Evolutionary conservation across 768 basidiomycete genomes (phyloP), one percentile per base, ranked within the genome.

Genomic region (Leccinum ochraceum): DNA sequence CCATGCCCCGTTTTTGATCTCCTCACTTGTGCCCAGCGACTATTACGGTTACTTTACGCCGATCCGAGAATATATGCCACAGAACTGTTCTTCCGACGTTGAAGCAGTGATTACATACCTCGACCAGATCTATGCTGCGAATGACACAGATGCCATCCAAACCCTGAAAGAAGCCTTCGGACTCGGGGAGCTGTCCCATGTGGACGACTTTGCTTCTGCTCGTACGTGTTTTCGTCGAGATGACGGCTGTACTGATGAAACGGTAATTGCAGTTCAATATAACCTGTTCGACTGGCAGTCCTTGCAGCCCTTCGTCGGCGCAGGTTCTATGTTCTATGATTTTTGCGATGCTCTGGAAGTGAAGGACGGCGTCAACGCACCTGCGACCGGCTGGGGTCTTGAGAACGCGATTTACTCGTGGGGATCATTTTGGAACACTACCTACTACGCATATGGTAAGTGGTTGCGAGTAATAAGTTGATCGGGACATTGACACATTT

Each of bases 381-480:
- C 48, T 24, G 48, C 48, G n/a, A 24, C 48, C 14, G 48, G 48
- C 5, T 49, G 48, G 48, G 48, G 48, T 49, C 48, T 49, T 3
- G 48, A 49, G n/a, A 49, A 49, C 1, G 48, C 48, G 6, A 49
- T 49, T 22, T 22, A 49, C n/a, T 20, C 48, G 10, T 49, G 22
- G n/a, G 48, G 48, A 49, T 49, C 48, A 14, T 49, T 49, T 24
- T 49, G 48, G 48, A 49, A 49, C 13, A 20, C 7, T 14, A 49
- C 22, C 11, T 24, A 22, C 7, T 49, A 49, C 14, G n/a, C 48
- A 49, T 24, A 49, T 6, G 20, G 48, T 49, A 49, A 24, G 48
- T 78, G 13, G 17, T 52, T 51, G 39, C 34, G 4, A 49, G 44
- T 28, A 10, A 42, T 17, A n/a, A 42, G 17, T n/a, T 26, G 10